These are phyloP conservation scores for Didymella exigua DNA, from an alignment of 2,329 filamentous ascomycete genomes.

Conservation along the genomic window DNA sequence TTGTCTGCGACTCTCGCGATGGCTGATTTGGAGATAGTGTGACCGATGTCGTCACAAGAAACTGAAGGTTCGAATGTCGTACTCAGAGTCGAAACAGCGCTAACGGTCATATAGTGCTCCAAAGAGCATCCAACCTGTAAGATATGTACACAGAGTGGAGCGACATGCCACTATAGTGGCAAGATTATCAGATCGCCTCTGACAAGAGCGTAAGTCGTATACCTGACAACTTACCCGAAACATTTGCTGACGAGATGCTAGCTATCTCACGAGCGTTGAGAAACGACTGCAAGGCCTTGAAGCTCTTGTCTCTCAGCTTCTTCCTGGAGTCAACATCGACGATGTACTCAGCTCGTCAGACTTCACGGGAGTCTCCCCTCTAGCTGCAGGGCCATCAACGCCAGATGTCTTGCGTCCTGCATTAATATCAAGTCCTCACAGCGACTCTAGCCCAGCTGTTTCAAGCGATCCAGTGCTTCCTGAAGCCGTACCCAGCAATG, in stretches of 20 bases:
- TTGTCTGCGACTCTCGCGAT: not conserved
- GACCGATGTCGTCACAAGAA: constrained; percentile 36
- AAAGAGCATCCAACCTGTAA: constrained; percentile 31
- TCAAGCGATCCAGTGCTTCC: constrained; percentile 27
- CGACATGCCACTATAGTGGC: constrained; percentile 33
- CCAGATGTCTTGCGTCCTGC: constrained; percentile 14
- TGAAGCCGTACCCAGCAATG: constrained; percentile 32
- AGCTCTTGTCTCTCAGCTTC: constrained; percentile 24
- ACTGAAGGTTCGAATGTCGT: constrained; percentile 19
- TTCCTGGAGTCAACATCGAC: constrained; percentile 31
- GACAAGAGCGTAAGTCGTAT: constrained; percentile 23
- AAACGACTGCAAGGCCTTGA: constrained; percentile 29
- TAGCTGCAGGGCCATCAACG: constrained; percentile 8
- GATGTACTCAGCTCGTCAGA: constrained; percentile 25
- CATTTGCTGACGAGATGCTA: not conserved
- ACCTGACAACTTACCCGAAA: too few relatives aligned
- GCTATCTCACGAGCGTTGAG: constrained; percentile 32
- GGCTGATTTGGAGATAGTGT: constrained; percentile 22
- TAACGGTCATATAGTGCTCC: constrained; percentile 24
- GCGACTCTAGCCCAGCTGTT: constrained; percentile 11
- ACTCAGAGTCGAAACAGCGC: not conserved
- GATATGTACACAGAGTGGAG: constrained; percentile 26
- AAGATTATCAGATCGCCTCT: constrained; percentile 32
- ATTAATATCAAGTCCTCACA: constrained; percentile 20
- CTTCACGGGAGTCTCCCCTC: constrained; percentile 12